Base-by-base conservation (phyloP, 2,329 filamentous ascomycete species). In the Hypoxylon sp. region DNA sequence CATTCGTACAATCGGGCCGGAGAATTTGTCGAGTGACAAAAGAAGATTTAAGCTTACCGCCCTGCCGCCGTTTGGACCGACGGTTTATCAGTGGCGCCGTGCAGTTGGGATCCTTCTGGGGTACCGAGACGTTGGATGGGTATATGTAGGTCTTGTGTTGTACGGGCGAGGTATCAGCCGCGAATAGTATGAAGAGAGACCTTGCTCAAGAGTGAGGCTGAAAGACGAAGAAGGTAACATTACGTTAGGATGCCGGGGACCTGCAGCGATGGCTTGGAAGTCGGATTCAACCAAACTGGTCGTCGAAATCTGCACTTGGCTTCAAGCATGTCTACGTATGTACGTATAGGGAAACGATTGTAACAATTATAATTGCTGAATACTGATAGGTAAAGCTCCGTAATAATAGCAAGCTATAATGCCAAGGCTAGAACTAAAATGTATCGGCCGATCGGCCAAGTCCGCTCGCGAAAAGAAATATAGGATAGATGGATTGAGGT, bases 1-100 rank as follows among this genome's bases (percentile, higher is more conserved):
- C 50, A 67, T 71, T 66, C 35, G 57, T 50, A 64, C 64, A 70
- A 68, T 70, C 67, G 70, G 70, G 13, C 70, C 70, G 67, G 64
- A 53, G 35, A 59, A 66, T 65, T 65, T 68, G 54, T 65, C 60
- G 67, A 70, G 67, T 63, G 61, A 68, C 62, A 65, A 47, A 42
- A 39, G 46, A 50, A 64, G 65, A 70, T 65, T 72, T 70, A 71
- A 71, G 69, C 69, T 71, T 70, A 71, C 69, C 63, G 63, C 59
- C 55, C 26, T 56, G 54, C 54, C 54, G 54, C 26, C 42, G 66
- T 63, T 61, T 57, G 58, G 69, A 63, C 68, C 68, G 63, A 63
- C 52, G 63, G 54, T 44, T 65, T 52, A 63, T 65, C 57, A 55
- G 50, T 67, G 58, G 52, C 56, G 50, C 61, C 63, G 59, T 64